Base-by-base conservation (phyloP, 2,329 filamentous ascomycete genomes). In the Xylariales sp. region DNA sequence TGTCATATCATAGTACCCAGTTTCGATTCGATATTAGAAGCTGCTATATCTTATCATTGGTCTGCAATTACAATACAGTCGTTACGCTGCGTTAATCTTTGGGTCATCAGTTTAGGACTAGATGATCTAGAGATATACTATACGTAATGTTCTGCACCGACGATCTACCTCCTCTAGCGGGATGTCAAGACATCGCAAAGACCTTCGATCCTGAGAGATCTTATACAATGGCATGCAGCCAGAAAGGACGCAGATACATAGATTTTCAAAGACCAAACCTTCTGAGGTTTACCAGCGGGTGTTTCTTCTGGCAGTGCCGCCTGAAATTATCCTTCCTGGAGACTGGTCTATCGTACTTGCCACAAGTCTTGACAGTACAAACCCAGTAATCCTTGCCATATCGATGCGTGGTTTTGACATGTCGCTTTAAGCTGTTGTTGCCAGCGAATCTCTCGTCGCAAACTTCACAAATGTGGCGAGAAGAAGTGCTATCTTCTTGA, bases 321-420 rank as follows among this genome's bases (percentile, higher is more conserved):
- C 25, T 27, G 25, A 38, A 38, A 21, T 38, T 38, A 21, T 38
- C 36, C 25, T 31, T 38, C 11, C 36, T 38, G 10, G 14, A 38
- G 7, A 3, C 4, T 29, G 36, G 36, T 19, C n/a, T 38, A 4
- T 10, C 36, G 4, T 38, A 29, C 16, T 20, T 38, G 16, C 8
- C 10, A 18, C 36, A 38, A n/a, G 6, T 14, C 36, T 29, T 29
- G 24, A 38, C 36, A 16, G 36, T 38, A 19, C 36, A 38, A 18
- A 21, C 16, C 36, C 36, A 38, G 36, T 38, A 38, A 9, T 38
- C 36, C 16, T 38, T 38, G 18, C 25, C 36, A 11, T 12, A 16
- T 20, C 18, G 19, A 22, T 38, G 36, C 20, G n/a, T 38, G 10
- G 36, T 16, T 21, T 38, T n/a, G 25, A 38, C 7, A 28, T 38